Evolutionary conservation across 2,329 filamentous ascomycete species (phyloP).

Genomic region (Aspergillus cejpii): DNA sequence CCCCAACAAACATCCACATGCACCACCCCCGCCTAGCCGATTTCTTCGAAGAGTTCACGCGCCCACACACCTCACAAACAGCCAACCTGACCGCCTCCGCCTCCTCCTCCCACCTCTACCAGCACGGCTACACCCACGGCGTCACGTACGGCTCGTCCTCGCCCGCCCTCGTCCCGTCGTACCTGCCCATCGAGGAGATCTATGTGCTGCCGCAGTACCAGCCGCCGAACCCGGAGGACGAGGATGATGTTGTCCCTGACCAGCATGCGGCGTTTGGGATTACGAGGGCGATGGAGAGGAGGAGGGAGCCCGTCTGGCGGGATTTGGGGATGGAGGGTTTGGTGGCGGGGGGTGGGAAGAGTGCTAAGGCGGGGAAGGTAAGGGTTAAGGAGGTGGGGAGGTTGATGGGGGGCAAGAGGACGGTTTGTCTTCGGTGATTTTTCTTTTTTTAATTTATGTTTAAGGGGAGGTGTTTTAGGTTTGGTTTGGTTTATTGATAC

Average conservation of each 20-base stretch:
- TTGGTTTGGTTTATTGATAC: neutral
- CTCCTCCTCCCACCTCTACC: conserved; percentile 12
- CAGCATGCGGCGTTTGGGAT: conserved; percentile 63
- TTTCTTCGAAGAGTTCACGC: conserved; percentile 47
- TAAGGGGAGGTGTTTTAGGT: neutral
- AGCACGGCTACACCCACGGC: conserved; percentile 15
- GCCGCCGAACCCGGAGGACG: conserved; percentile 59
- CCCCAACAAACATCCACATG: conserved; percentile 45
- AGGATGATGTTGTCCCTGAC: conserved; percentile 61
- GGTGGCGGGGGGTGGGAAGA: conserved; percentile 16
- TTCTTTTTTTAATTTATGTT: neutral
- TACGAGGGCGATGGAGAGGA: conserved; percentile 53
- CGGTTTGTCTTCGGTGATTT: conserved; percentile 33
- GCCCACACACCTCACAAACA: conserved; percentile 36
- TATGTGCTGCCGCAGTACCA: conserved; percentile 55
- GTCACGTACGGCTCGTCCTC: conserved; percentile 29
- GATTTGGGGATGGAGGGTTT: conserved; percentile 41
- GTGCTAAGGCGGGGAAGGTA: conserved; percentile 16
- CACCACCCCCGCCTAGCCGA: conserved; percentile 45
- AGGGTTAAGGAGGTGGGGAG: conserved; percentile 27
- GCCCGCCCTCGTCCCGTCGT: conserved; percentile 34
- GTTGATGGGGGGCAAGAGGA: conserved; percentile 36
- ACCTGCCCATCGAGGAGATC: conserved; percentile 54
- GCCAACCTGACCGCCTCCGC: conserved; percentile 8
- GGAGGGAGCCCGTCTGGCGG: conserved; percentile 51